Conservation (phyloP, 2,329 filamentous ascomycete genomes). For the Penicillium decumbens region DNA sequence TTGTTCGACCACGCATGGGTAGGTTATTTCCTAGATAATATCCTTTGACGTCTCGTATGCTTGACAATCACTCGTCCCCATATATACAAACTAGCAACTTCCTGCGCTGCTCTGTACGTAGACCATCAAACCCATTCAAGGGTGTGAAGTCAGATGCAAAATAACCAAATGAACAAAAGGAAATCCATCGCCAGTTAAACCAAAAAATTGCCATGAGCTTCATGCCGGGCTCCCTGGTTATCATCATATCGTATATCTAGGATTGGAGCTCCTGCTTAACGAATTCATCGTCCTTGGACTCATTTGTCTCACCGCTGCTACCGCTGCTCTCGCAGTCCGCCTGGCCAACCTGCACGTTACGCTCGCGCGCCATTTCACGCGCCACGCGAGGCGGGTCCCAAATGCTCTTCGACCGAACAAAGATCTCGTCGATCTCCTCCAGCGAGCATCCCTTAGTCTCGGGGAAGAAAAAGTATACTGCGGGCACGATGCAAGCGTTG, state of each 20-base stretch:
- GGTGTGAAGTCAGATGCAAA: neutral
- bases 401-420: constrained; percentile 29
- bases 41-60: constrained; percentile 27
- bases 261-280: neutral
- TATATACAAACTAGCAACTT: neutral
- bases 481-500: constrained; percentile 32
- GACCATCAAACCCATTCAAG: neutral
- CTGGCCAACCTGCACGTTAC: neutral
- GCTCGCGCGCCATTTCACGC: constrained; percentile 8
- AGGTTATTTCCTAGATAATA: constrained; percentile 25
- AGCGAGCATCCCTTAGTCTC: constrained; percentile 39
- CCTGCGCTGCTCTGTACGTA: neutral
- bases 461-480: constrained; percentile 38
- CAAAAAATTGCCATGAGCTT: neutral
- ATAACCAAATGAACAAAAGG: neutral
- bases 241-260: neutral
- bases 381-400: constrained; percentile 27
- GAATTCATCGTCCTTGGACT: constrained; percentile 1
- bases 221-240: neutral
- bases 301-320: constrained; percentile 8
- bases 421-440: constrained; percentile 42
- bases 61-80: constrained; percentile 7
- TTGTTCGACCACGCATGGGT: constrained; percentile 18
- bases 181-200: neutral
- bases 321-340: constrained; percentile 10